phyloP scores from a whole-genome alignment of 345 rosid species.

The Chamaenerion angustifolium region DNA sequence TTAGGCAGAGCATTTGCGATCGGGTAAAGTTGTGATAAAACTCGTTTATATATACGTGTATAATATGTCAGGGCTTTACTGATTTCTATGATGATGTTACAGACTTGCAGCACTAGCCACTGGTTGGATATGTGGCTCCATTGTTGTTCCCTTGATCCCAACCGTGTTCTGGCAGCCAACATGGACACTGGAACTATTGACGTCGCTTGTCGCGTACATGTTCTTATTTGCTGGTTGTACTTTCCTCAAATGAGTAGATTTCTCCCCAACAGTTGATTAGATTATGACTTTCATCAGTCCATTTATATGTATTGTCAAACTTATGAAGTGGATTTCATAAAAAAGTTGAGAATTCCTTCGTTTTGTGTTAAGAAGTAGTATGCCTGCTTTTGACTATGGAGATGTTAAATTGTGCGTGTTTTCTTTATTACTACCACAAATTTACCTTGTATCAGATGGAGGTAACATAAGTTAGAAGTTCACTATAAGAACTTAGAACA shows the following conservation, averaged over 20 bases:
- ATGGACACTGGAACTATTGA: constrained; percentile 95
- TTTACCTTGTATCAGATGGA: no score
- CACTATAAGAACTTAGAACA: no score
- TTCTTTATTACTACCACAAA: no score
- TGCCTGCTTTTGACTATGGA: no score
- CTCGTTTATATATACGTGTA: no score
- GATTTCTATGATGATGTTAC: constrained; percentile 9
- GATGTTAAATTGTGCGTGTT: no score
- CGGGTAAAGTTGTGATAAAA: constrained; percentile 27
- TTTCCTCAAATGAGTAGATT: constrained; percentile 49
- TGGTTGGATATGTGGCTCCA: constrained; percentile 81
- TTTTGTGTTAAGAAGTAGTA: no score
- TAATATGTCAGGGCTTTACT: background rate
- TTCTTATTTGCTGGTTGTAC: constrained; percentile 83
- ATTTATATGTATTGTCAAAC: background rate
- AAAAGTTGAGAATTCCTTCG: no score
- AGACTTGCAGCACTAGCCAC: constrained; percentile 70
- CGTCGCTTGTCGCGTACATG: constrained; percentile 64
- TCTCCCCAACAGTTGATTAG: background rate
- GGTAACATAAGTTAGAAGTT: no score
- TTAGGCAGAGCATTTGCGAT: constrained; percentile 65
- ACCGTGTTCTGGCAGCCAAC: constrained; percentile 49
- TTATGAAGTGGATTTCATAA: background rate
- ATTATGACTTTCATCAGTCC: background rate
- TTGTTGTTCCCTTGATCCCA: constrained; percentile 76